Evolutionary conservation across 139 green algal species (phyloP), one percentile per base, ranked within the genome.

Genomic region (Asterochloris erici): DNA sequence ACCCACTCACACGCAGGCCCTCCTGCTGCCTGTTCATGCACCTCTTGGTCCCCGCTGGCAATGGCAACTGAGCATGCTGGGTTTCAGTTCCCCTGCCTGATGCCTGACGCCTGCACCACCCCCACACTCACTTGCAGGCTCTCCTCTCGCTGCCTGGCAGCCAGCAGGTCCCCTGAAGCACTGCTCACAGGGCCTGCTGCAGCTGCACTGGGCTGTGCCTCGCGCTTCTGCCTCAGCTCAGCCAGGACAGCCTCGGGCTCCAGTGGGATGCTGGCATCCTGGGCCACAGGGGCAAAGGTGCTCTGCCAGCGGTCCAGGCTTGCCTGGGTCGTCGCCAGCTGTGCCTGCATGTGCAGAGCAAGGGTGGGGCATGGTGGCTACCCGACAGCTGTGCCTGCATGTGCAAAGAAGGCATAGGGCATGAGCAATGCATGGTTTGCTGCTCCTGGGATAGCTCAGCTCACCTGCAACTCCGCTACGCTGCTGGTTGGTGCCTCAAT

Each of bases 91-190:
- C 85, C 1, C 80, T 63, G 19, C 82, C 70, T 6, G 78, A 79
- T 63, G 19, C 82, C 70, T 6, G 78, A 79, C 28, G 84, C 63
- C 79, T 84, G 63, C 12, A 81, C 81, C 62, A 85, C 21, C 77
- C 88, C 85, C 14, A 85, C 84, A 12, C 21, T 13, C 11, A 27
- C 13, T 47, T 64, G 23, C 21, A 24, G 21, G 66, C 19, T 68
- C 12, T 19, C 73, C 17, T 86, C 83, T 0, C 83, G 61, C 54
- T 75, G 60, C 26, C 73, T 81, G 28, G 75, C 64, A 24, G 68
- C 4, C 23, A n/a, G 38, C 1, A 74, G 63, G 21, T 81, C 68
- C 68, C 63, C 68, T 68, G 71, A 24, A 16, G 80, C 60, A 27
- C 54, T 76, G 60, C 19, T 69, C 38, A 54, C 74, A 29, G 74